These are phyloP conservation scores for Hevea brasiliensis DNA, from an alignment of 345 rosid genomes.

Conservation along the genomic window DNA sequence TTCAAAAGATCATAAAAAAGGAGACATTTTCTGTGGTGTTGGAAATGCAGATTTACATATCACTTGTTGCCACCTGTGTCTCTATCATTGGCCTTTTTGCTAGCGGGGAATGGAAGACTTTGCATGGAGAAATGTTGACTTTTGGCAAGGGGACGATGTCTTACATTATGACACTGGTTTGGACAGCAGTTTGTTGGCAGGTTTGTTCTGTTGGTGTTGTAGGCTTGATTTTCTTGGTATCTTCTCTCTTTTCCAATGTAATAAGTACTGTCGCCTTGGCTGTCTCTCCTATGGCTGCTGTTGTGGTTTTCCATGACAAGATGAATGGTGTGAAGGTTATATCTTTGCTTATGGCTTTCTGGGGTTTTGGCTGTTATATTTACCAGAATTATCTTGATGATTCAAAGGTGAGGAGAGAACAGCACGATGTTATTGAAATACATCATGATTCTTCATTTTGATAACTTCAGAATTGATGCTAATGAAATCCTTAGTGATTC, in stretches of 20 bases:
- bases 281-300: conserved; percentile 53
- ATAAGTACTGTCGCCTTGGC: conserved; percentile 64
- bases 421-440: conserved; percentile 10
- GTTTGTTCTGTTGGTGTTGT: conserved; percentile 67
- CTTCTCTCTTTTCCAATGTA: conserved; percentile 76
- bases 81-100: conserved; percentile 50
- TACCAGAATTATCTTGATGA: conserved; percentile 68
- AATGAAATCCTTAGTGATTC: neutral
- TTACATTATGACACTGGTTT: conserved; percentile 54
- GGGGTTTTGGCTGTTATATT: conserved; percentile 58
- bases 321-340: conserved; percentile 64
- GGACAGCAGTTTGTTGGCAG: conserved; percentile 68
- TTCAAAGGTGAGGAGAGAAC: conserved; percentile 38
- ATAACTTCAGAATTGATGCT: neutral
- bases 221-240: conserved; percentile 63
- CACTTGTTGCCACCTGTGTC: conserved; percentile 46
- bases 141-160: conserved; percentile 45
- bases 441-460: conserved; percentile 19
- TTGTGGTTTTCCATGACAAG: conserved; percentile 56
- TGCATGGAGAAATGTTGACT: conserved; percentile 52
- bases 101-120: conserved; percentile 68
- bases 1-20: conserved; percentile 59
- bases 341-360: conserved; percentile 61
- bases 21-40: conserved; percentile 53
- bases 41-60: conserved; percentile 62